Percentiles rank a stretch among this genome's conserved stretches.
These are phyloP conservation scores for Dendrobium nobile DNA, from an alignment of 106 monocot species.

Conservation along the genomic window DNA sequence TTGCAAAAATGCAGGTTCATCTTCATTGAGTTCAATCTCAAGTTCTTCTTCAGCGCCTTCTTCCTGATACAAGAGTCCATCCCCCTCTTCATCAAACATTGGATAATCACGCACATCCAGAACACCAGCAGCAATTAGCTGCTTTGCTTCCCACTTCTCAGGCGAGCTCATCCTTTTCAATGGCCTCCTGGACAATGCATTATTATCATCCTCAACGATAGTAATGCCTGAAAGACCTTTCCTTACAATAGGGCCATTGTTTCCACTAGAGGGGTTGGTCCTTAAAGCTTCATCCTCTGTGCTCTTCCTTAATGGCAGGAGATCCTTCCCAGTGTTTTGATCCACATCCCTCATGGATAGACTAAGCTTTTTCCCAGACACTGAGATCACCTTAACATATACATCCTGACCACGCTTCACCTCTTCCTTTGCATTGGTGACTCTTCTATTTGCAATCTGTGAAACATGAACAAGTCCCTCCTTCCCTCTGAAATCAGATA, in stretches of 20 bases:
- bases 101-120: constrained; percentile 60
- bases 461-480: constrained; percentile 90
- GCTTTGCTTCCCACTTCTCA: constrained; percentile 95
- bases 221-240: constrained; percentile 73
- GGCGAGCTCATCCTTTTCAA: constrained; percentile 96
- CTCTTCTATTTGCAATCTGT: constrained; percentile 62
- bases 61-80: constrained; percentile 86
- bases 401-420: constrained; percentile 86
- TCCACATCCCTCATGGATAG: constrained; percentile 88
- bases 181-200: constrained; percentile 46
- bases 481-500: constrained; percentile 51
- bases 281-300: constrained; percentile 49
- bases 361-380: constrained; percentile 77
- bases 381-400: constrained; percentile 79
- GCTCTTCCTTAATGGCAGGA: constrained; percentile 56
- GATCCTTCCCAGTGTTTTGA: constrained; percentile 75
- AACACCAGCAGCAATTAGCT: constrained; percentile 81
- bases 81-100: constrained; percentile 85
- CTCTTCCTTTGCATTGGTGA: constrained; percentile 60
- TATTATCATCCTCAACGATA: constrained; percentile 46
- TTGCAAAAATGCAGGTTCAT: constrained; percentile 88
- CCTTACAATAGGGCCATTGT: constrained; percentile 32
- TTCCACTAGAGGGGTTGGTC: constrained; percentile 51
- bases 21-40: constrained; percentile 91
- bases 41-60: constrained; percentile 91